These are phyloP conservation scores for Suillus tomentosus DNA, from an alignment of 768 basidiomycete genomes.

Conservation along the genomic window DNA sequence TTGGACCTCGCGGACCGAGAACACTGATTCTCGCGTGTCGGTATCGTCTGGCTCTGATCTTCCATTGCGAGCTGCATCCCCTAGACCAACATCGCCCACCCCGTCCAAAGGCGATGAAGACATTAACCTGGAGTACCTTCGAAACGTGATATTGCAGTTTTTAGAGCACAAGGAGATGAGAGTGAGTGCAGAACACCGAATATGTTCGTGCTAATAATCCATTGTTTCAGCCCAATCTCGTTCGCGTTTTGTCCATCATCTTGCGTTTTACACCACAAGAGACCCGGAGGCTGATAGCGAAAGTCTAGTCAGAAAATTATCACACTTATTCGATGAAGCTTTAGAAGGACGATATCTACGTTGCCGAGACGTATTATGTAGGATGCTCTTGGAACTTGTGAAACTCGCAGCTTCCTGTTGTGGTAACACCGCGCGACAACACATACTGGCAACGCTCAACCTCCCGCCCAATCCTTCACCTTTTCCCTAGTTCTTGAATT, in stretches of 20 bases:
- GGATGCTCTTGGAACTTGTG: background rate
- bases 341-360: background rate
- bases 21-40: constrained; percentile 35
- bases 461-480: background rate
- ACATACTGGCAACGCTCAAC: too few relatives aligned
- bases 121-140: constrained; percentile 91
- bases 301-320: constrained; percentile 51
- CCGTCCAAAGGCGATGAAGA: constrained; percentile 73
- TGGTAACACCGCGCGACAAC: background rate
- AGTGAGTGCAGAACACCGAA: constrained; percentile 47
- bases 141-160: constrained; percentile 97
- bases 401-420: background rate
- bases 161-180: constrained; percentile 99
- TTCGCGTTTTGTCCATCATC: constrained; percentile 90
- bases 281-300: constrained; percentile 84
- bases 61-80: constrained; percentile 38
- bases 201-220: constrained; percentile 8
- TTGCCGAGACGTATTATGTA: background rate
- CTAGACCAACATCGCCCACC: constrained; percentile 33
- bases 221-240: constrained; percentile 72
- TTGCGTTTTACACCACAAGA: constrained; percentile 95
- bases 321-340: too few relatives aligned
- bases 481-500: background rate
- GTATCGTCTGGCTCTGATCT: constrained; percentile 46
- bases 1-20: constrained; percentile 61